These are phyloP conservation scores for Metschnikowia borealis DNA, from an alignment of 805 yeast genomes.

Conservation along the genomic window DNA sequence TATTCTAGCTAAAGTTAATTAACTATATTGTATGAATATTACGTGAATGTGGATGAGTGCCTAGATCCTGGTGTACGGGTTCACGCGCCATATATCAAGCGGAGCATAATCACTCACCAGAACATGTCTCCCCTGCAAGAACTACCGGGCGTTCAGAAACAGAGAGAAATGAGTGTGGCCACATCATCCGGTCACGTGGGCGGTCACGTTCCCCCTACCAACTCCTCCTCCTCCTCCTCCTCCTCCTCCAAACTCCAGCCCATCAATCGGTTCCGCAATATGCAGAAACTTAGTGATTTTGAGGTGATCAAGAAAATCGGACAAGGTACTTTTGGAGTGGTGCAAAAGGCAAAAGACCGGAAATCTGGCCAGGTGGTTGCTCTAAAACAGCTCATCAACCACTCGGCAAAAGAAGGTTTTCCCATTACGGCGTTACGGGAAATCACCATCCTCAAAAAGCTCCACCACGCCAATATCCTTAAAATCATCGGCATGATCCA, in stretches of 20 bases:
- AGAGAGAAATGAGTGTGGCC: too few species aligned
- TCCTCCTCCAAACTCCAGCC: constrained; percentile 15
- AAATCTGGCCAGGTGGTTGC: constrained; percentile 69
- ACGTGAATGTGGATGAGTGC: too few species aligned
- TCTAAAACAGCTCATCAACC: constrained; percentile 77
- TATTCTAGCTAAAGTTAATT: too few species aligned
- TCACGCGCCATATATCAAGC: background rate
- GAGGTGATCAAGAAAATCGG: constrained; percentile 38
- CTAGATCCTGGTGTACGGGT: background rate
- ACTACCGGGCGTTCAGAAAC: too few species aligned
- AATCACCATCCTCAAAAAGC: constrained; percentile 69
- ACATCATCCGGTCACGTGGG: too few species aligned
- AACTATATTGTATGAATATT: too few species aligned
- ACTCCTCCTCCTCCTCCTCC: background rate
- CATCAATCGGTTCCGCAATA: constrained; percentile 24
- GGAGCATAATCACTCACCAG: too few species aligned
- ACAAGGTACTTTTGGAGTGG: constrained; percentile 59
- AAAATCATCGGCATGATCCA: constrained; percentile 77
- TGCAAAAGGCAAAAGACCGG: constrained; percentile 65
- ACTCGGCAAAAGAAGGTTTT: constrained; percentile 73
- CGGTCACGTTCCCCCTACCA: too few species aligned
- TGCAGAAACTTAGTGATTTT: constrained; percentile 31
- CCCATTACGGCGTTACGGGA: constrained; percentile 96
- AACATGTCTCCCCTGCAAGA: too few species aligned
- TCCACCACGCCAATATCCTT: constrained; percentile 68